Evolutionary conservation across 345 rosid species (phyloP).

Genomic region (Rhizophora apiculata): DNA sequence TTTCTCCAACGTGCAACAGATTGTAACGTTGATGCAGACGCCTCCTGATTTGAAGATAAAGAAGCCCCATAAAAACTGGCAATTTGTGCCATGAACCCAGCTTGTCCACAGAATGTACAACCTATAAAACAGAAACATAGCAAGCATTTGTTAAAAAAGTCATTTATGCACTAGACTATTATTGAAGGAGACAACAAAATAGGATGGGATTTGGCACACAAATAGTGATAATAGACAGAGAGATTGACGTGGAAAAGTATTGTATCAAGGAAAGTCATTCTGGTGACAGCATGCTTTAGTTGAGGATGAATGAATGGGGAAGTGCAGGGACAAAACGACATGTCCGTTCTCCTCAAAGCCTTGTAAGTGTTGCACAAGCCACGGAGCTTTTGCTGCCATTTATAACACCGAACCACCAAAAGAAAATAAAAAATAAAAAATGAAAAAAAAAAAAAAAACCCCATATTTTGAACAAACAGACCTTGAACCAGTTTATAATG

Average conservation of each 20-base stretch:
- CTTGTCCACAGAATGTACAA: slow-evolving; percentile 63
- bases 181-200: too few relatives aligned
- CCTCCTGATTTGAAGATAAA: slow-evolving; percentile 58
- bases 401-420: too few relatives aligned
- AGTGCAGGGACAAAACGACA: slow-evolving; percentile 34
- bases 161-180: too few relatives aligned
- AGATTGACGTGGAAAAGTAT: slow-evolving; percentile 21
- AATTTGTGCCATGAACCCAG: slow-evolving; percentile 58
- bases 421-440: too few relatives aligned
- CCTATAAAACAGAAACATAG: slow-evolving; percentile 21
- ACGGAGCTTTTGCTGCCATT: too few relatives aligned
- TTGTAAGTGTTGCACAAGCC: too few relatives aligned
- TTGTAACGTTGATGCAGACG: slow-evolving; percentile 71
- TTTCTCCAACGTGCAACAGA: slow-evolving; percentile 53
- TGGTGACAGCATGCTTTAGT: slow-evolving; percentile 42
- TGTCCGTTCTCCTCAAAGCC: neutral
- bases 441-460: too few relatives aligned
- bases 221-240: neutral
- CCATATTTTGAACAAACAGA: too few relatives aligned
- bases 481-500: too few relatives aligned
- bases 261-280: slow-evolving; percentile 54
- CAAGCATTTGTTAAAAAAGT: too few relatives aligned
- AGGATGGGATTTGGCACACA: too few relatives aligned
- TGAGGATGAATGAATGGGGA: slow-evolving; percentile 49
- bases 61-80: slow-evolving; percentile 55